Percentiles rank a stretch among this genome's conserved stretches.
phyloP scores from a whole-genome alignment of 108 stramenopile species.

The Mediolabrus comicus region DNA sequence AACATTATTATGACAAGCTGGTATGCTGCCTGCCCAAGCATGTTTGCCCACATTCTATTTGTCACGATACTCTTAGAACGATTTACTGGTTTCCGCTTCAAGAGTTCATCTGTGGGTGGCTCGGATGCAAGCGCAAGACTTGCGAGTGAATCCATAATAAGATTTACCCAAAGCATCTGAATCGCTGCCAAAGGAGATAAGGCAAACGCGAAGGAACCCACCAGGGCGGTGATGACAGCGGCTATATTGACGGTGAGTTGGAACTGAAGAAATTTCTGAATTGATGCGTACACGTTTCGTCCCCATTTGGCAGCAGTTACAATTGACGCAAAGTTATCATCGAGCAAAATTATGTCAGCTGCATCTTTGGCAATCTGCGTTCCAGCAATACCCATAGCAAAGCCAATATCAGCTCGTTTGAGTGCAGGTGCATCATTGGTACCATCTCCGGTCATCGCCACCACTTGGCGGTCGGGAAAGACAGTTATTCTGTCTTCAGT shows the following conservation, averaged over 20 bases:
- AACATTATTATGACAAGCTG: slow-evolving; percentile 81
- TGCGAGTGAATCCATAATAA: slow-evolving; percentile 98
- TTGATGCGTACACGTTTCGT: slow-evolving; percentile 94
- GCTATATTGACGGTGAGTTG: slow-evolving; percentile 97
- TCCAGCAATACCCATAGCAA: slow-evolving; percentile 97
- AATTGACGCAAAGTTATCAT: slow-evolving; percentile 97
- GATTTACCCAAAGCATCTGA: slow-evolving; percentile 97
- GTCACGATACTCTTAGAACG: slow-evolving; percentile 84
- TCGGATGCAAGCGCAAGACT: slow-evolving; percentile 96
- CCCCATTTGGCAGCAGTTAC: slow-evolving; percentile 98
- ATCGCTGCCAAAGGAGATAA: slow-evolving; percentile 93
- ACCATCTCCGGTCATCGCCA: slow-evolving; percentile 99
- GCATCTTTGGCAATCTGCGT: slow-evolving; percentile 98
- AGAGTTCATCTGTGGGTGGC: slow-evolving; percentile 80
- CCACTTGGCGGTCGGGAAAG: slow-evolving; percentile 90
- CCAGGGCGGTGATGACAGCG: slow-evolving; percentile 89
- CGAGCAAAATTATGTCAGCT: slow-evolving; percentile 91
- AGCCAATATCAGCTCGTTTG: slow-evolving; percentile 97
- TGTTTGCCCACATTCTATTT: slow-evolving; percentile 88
- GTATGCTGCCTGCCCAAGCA: slow-evolving; percentile 85
- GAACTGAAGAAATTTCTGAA: slow-evolving; percentile 98
- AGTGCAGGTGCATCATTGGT: slow-evolving; percentile 99
- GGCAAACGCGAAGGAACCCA: slow-evolving; percentile 85
- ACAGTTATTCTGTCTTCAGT: slow-evolving; percentile 57
- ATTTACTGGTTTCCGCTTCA: slow-evolving; percentile 79